Evolutionary conservation across 2,329 filamentous ascomycete genomes (phyloP), one percentile per base, ranked within the genome.

Genomic region (Diaporthe citriasiana): DNA sequence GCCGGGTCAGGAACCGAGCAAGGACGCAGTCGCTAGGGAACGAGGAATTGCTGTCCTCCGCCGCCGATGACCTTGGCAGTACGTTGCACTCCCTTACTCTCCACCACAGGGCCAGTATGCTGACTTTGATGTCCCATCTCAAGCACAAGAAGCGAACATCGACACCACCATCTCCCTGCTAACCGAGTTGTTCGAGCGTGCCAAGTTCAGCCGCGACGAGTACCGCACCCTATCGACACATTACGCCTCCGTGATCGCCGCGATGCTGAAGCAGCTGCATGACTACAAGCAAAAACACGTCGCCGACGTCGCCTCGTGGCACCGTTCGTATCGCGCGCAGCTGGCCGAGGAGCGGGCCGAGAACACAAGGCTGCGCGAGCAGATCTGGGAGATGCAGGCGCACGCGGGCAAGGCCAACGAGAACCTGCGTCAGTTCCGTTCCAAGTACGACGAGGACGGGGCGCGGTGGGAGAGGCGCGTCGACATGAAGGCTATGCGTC

Each of bases 371-470:
- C 85, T 93, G 69, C 89, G 91, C 70, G 89, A 91, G 78, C 90
- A 92, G 81, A 91, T 93, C 78, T 91, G 90, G 87, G 89, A 91
- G 77, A 91, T 92, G 89, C 89, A 92, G 79, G 86, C 87, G 53
- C 88, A 90, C 77, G 91, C 91, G 33, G 85, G 85, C 60, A 84
- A 83, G 17, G 90, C 90, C 30, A 92, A 92, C 79, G 88, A 89
- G 73, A 81, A 84, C 74, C 82, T 93, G 72, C 89, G 90, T 51
- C 82, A 86, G 50, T 91, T 92, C 77, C 86, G 90, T 69, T 83
- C 86, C 57, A 84, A 84, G 71, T 88, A 90, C 78, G 88, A 91
- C 76, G 89, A 90, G 76, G 86, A 91, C 74, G 85, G 87, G 76
- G 82, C 83, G 50, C 84, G 88, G 27, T 89, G 89, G 84, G 86